These are phyloP conservation scores for Athelia psychrophila DNA, from an alignment of 1,284 basidiomycete genomes.

Conservation along the genomic window DNA sequence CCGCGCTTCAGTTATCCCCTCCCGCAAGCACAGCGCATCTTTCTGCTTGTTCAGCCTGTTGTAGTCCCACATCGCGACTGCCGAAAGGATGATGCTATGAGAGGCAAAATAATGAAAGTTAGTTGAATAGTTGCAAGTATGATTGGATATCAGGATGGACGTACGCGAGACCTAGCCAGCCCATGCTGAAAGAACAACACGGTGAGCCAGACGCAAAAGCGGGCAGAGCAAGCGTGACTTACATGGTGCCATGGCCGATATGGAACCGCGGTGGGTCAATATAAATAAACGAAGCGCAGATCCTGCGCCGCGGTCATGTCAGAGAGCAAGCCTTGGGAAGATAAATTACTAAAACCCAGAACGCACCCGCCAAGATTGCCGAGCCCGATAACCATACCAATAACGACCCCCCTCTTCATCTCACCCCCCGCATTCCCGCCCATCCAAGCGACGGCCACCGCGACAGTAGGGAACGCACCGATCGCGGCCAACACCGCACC, in stretches of 20 bases:
- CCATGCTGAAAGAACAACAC: not conserved
- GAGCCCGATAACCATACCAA: slow-evolving; percentile 53
- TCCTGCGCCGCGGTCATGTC: not conserved
- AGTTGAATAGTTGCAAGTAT: not conserved
- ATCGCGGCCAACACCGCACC: slow-evolving; percentile 51
- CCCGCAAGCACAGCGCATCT: slow-evolving; percentile 32
- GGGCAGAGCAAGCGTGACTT: not conserved
- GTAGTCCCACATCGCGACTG: slow-evolving; percentile 39
- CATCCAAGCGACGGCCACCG: slow-evolving; percentile 53
- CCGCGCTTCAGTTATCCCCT: slow-evolving; percentile 34
- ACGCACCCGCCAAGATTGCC: slow-evolving; percentile 51
- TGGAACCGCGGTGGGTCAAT: not conserved
- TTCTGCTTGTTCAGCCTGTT: slow-evolving; percentile 37
- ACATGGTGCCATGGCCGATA: not conserved
- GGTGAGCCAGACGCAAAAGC: not conserved
- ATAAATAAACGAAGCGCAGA: not conserved
- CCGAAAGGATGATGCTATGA: not conserved
- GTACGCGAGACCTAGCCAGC: not conserved
- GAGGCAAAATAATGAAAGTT: no score
- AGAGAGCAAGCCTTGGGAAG: not conserved
- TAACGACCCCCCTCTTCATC: slow-evolving; percentile 46
- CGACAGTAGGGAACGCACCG: slow-evolving; percentile 54
- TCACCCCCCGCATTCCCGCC: slow-evolving; percentile 56
- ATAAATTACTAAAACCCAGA: not conserved
- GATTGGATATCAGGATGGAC: not conserved